Base-by-base conservation (phyloP, 1,139 yeast genomes). In the Pichia sp. region DNA sequence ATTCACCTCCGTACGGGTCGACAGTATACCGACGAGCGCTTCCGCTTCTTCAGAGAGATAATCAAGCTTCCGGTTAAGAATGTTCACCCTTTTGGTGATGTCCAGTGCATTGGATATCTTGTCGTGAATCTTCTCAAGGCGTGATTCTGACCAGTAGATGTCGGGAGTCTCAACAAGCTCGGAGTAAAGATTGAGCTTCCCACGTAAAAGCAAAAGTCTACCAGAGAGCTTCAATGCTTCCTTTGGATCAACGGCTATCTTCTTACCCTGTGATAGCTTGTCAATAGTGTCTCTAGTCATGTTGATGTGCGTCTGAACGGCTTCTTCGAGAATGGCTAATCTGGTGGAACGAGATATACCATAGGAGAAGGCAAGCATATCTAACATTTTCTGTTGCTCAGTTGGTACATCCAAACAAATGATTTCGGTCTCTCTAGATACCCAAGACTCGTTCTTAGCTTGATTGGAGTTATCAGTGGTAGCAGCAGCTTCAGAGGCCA, bases 91-190 rank as follows among this genome's bases (percentile, higher is more conserved):
- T 3, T 91, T 83, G 25, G 71, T 67, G 20, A 87, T 77, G 52
- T 87, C 96, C 38, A 87, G 63, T 25, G 74, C 74, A 37, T 71
- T 70, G 1, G 94, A 81, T 5, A 85, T 76, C 17, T 74, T 67
- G 33, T 77, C 71, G 57, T 85, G 87, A 14, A 86, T 74, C 37
- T 68, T 69, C 52, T 87, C 96, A 37, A 87, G 63, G 25, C 77
- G 74, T 1, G 96, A 94, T 50, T 86, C 96, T 36, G 86, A 74
- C 96, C 96, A 87, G 58, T 86, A 87, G 32, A 86, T 60, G 55
- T 87, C 96, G 0, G 96, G 96, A 0, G 94, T 85, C 50, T 87
- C 96, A 29, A 85, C 85, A 38, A 87, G 67, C 52, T 87, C 95
- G n/a, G 91, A 80, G 56, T 87, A 85, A 31, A 87, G 60, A 50